These are phyloP conservation scores for Talaromyces atroroseus DNA, from an alignment of 2,329 filamentous ascomycete species.

Conservation along the genomic window DNA sequence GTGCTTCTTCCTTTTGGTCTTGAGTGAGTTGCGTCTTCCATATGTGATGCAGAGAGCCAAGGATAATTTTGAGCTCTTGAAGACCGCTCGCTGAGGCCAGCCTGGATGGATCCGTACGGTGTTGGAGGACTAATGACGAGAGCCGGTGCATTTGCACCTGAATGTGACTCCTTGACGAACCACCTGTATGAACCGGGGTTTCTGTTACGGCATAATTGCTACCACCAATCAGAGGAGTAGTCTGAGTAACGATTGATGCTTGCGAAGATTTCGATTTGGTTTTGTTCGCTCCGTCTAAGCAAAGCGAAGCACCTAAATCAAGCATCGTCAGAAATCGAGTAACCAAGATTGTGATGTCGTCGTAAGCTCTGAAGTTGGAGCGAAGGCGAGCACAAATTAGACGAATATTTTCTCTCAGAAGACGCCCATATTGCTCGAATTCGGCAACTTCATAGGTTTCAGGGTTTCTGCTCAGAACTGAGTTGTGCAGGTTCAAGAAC, in stretches of 20 bases:
- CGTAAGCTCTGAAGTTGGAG: slow-evolving; percentile 69
- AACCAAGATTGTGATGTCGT: slow-evolving; percentile 74
- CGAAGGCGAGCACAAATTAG: slow-evolving; percentile 67
- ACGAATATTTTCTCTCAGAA: slow-evolving; percentile 53
- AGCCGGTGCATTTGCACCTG: slow-evolving; percentile 35
- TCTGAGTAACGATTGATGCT: slow-evolving; percentile 24
- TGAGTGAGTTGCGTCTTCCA: slow-evolving; percentile 73
- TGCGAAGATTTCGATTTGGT: slow-evolving; percentile 20
- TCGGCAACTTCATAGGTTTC: slow-evolving; percentile 23
- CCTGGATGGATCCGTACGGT: slow-evolving; percentile 29
- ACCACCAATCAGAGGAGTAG: slow-evolving; percentile 37
- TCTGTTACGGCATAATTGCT: slow-evolving; percentile 19
- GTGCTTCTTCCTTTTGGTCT: slow-evolving; percentile 69
- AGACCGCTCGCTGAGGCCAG: slow-evolving; percentile 42
- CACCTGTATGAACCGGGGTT: slow-evolving; percentile 1
- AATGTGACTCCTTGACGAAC: slow-evolving; percentile 22
- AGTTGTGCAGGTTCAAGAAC: slow-evolving; percentile 69
- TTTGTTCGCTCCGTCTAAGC: slow-evolving; percentile 23
- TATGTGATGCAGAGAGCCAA: slow-evolving; percentile 68
- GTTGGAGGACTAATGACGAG: slow-evolving; percentile 29
- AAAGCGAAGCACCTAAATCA: slow-evolving; percentile 66
- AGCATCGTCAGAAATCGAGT: slow-evolving; percentile 75
- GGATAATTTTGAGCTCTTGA: slow-evolving; percentile 57
- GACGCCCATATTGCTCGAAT: slow-evolving; percentile 30
- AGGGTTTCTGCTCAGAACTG: slow-evolving; percentile 45